Conservation (phyloP, 164 flowering plant species). For the Macadamia integrifolia region DNA sequence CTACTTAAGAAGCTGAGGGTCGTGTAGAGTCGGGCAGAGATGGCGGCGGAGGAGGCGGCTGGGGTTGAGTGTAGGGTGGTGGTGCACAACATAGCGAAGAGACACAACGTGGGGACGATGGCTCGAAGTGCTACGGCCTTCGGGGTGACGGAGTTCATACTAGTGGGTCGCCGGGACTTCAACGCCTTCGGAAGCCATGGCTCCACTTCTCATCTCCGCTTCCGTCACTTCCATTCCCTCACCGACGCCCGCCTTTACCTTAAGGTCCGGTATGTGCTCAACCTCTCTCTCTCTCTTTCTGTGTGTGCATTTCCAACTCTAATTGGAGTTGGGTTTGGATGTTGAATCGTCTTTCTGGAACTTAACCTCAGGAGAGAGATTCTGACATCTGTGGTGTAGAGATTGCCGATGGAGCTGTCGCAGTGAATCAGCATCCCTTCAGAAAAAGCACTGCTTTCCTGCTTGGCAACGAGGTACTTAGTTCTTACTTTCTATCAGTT, state of each 20-base stretch:
- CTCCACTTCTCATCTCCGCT: constrained; percentile 72
- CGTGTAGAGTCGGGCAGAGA: no score
- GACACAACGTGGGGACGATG: constrained; percentile 94
- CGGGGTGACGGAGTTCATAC: constrained; percentile 80
- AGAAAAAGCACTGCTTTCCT: constrained; percentile 79
- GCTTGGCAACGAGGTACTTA: constrained; percentile 82
- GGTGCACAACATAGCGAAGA: constrained; percentile 93
- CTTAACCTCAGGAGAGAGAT: constrained; percentile 44
- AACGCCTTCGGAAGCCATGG: constrained; percentile 98
- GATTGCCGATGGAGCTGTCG: constrained; percentile 66
- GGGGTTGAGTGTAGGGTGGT: constrained; percentile 25
- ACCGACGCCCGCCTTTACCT: constrained; percentile 64
- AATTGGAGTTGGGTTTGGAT: no score
- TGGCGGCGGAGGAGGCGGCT: no score
- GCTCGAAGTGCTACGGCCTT: constrained; percentile 95
- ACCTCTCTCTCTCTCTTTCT: no score
- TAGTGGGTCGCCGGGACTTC: constrained; percentile 93
- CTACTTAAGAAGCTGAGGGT: no score
- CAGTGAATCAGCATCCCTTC: constrained; percentile 86
- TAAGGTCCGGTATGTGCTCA: constrained; percentile 32
- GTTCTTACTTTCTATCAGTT: no score
- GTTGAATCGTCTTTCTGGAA: no score
- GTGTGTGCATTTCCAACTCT: no score
- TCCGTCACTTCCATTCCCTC: constrained; percentile 92
- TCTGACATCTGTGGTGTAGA: constrained; percentile 98